phyloP scores from a whole-genome alignment of 805 yeast genomes.

The Starmerella stellata region DNA sequence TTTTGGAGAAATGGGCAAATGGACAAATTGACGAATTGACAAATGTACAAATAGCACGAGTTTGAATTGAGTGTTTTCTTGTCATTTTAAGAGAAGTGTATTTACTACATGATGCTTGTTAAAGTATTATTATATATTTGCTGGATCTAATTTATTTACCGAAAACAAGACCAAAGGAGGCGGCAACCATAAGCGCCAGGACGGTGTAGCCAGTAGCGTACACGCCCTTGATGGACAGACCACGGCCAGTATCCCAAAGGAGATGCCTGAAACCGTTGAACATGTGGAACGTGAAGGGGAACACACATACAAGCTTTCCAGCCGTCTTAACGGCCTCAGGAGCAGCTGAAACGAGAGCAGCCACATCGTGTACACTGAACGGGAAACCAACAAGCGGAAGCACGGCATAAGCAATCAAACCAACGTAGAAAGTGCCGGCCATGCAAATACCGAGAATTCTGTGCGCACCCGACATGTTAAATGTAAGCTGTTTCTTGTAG shows the following conservation, averaged over 20 bases:
- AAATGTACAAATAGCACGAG: no score
- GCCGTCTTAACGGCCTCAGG: conserved; percentile 45
- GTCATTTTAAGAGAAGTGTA: no score
- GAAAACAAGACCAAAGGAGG: neutral
- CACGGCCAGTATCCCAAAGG: conserved; percentile 77
- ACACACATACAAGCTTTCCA: conserved; percentile 52
- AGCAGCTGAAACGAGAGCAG: conserved; percentile 39
- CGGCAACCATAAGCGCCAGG: conserved; percentile 31
- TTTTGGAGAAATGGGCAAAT: no score
- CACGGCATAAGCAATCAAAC: conserved; percentile 59
- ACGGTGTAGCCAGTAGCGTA: conserved; percentile 82
- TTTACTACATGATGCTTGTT: no score
- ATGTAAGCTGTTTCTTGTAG: conserved; percentile 79
- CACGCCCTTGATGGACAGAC: conserved; percentile 69
- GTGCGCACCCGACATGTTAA: conserved; percentile 64
- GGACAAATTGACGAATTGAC: no score
- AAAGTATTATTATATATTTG: no score
- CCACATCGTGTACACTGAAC: conserved; percentile 36
- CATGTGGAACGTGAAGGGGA: conserved; percentile 75
- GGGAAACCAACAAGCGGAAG: conserved; percentile 42
- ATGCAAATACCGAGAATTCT: conserved; percentile 75
- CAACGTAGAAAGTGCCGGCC: conserved; percentile 60
- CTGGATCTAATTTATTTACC: no score
- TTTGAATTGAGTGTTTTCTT: no score
- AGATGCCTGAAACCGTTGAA: conserved; percentile 84